A percentile compares a stretch with the other conserved stretches of the same genome.
Conservation (phyloP, 2,329 filamentous ascomycete species). For the Paraphaeosphaeria sporulosa region DNA sequence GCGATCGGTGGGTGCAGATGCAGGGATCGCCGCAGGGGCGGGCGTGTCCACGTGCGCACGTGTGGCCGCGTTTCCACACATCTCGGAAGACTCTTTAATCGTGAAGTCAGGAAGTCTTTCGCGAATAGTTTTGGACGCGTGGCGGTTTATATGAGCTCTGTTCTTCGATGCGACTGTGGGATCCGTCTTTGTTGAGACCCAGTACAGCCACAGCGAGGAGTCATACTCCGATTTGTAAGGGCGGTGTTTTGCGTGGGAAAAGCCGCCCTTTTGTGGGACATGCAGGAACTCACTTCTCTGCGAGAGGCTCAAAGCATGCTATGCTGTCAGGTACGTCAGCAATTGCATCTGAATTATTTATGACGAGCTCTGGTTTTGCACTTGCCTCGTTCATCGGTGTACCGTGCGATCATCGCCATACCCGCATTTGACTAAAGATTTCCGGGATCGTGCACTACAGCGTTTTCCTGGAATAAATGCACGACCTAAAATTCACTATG, state of each 20-base stretch:
- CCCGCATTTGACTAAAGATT: too few species aligned
- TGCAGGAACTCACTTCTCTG: not conserved
- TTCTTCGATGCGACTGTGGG: not conserved
- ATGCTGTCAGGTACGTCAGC: too few species aligned
- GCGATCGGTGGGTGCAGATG: slow-evolving; percentile 13
- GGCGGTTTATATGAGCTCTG: slow-evolving; percentile 4
- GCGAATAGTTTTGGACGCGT: not conserved
- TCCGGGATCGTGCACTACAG: too few species aligned
- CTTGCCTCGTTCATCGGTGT: too few species aligned
- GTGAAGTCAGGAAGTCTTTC: not conserved
- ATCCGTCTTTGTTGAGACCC: not conserved
- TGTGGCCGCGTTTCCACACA: slow-evolving; percentile 34
- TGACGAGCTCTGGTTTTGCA: too few species aligned
- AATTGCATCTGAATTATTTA: too few species aligned
- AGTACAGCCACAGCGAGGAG: slow-evolving; percentile 45
- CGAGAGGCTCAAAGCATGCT: too few species aligned
- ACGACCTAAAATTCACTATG: too few species aligned
- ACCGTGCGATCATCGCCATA: too few species aligned
- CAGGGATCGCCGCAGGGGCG: slow-evolving; percentile 27
- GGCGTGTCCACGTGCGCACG: slow-evolving; percentile 45
- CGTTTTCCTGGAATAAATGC: too few species aligned
- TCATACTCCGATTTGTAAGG: slow-evolving; percentile 45
- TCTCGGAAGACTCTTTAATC: not conserved
- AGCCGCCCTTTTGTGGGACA: slow-evolving; percentile 30
- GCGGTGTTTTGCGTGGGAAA: slow-evolving; percentile 21